Base-by-base conservation (phyloP, 192 early-diverging fungal species). In the Podila epicladia region DNA sequence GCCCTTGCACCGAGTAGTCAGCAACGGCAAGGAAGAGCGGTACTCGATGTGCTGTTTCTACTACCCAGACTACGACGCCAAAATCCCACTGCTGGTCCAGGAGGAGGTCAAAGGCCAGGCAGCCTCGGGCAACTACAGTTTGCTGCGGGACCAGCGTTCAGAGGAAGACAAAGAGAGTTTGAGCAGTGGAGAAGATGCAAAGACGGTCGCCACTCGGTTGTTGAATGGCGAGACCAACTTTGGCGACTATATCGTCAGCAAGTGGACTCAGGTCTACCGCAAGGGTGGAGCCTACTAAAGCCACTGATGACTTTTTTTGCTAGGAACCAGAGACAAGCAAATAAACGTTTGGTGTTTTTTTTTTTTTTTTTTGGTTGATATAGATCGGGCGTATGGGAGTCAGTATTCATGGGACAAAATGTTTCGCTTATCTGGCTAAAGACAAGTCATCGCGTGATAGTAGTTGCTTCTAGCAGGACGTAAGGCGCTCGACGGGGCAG, bases 41-140 rank as follows among this genome's bases (percentile, higher is more conserved):
- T 78, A 85, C 29, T 89, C 87, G 13, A 82, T 87, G 62, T 89
- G 90, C 26, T 89, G 89, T 37, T 92, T 92, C 79, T 89, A 85
- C 61, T 92, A 92, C 74, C 91, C 91, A 15, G 74, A 73, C 19
- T 91, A 86, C 61, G 78, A 90, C 22, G 70, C 87, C 28, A 76
- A 82, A 59, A 74, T 85, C 69, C 84, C 84, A 15, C 59, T 85
- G 20, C 53, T 82, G 22, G 84, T 72, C 41, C 55, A 83, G 22
- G 74, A 67, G 9, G 71, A 71, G 22, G 28, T 62, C 37, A 66
- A 48, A 13, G 77, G 77, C 9, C 77, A 80, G 48, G 77, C 77
- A 0, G 77, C 71, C 0, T 69, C 77, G 0, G 77, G 77, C 24
- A 80, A 55, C 38, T 80, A 80, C 28, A 73, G 71, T 69, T 62